A percentile compares a stretch with the other conserved stretches of the same genome.
Evolutionary conservation across 257 asterid species (phyloP).

Genomic region (Solanum pinnatisectum): DNA sequence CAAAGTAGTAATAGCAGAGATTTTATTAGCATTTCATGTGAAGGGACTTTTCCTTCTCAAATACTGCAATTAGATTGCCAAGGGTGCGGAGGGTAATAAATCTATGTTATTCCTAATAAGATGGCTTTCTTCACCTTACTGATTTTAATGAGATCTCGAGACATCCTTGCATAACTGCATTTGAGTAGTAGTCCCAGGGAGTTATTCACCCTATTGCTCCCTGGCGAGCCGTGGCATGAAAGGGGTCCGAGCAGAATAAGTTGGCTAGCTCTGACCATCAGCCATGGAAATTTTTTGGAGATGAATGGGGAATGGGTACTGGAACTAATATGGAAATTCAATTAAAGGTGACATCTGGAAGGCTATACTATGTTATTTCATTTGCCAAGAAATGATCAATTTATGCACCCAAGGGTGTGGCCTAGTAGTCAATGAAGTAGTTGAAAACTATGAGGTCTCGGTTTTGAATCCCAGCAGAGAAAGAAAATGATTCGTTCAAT

Average conservation of each 20-base stretch:
- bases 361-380: not conserved
- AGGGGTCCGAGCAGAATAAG: not conserved
- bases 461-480: no score
- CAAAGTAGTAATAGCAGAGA: not conserved
- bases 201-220: not conserved
- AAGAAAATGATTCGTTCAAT: no score
- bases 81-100: not conserved
- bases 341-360: not conserved
- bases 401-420: not conserved
- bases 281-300: not conserved
- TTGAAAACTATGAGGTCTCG: not conserved
- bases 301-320: not conserved
- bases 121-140: not conserved
- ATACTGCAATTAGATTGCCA: not conserved
- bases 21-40: not conserved
- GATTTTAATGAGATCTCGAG: not conserved
- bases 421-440: not conserved
- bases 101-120: not conserved
- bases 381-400: not conserved
- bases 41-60: not conserved
- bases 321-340: not conserved
- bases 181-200: not conserved
- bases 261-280: not conserved
- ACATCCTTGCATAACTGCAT: not conserved
- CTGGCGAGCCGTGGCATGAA: not conserved